Percentiles rank a stretch among this genome's conserved stretches.
Evolutionary conservation across 306 rosid species (phyloP).

Genomic region (Sechiopsis laciniata): DNA sequence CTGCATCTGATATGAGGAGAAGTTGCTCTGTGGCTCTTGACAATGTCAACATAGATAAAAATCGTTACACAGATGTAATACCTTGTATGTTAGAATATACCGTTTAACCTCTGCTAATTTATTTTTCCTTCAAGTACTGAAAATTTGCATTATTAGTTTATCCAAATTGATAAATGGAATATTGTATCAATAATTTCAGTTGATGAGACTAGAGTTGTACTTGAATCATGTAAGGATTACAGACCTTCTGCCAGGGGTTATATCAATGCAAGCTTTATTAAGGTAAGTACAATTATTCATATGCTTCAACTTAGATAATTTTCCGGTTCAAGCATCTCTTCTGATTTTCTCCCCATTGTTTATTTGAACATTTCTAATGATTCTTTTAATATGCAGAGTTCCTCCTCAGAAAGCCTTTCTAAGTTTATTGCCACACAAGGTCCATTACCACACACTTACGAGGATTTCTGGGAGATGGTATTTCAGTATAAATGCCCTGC

Average conservation of each 20-base stretch:
- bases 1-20: slow-evolving; percentile 51
- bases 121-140: not conserved
- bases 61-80: slow-evolving; percentile 64
- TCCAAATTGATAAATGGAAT: not conserved
- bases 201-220: slow-evolving; percentile 67
- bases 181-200: slow-evolving; percentile 39
- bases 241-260: slow-evolving; percentile 76
- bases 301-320: slow-evolving; percentile 6
- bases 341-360: not conserved
- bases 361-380: slow-evolving; percentile 25
- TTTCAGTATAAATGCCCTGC: slow-evolving; percentile 72
- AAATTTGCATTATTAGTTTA: not conserved
- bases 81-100: slow-evolving; percentile 49
- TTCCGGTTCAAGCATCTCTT: not conserved
- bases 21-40: slow-evolving; percentile 60
- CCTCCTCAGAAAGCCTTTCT: slow-evolving; percentile 51
- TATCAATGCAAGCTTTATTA: slow-evolving; percentile 80
- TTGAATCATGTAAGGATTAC: slow-evolving; percentile 61
- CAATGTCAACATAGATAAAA: slow-evolving; percentile 58
- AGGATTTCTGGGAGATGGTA: slow-evolving; percentile 98
- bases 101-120: not conserved
- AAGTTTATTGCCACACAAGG: slow-evolving; percentile 94
- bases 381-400: slow-evolving; percentile 38
- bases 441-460: slow-evolving; percentile 77
- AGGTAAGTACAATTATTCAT: slow-evolving; percentile 33